Evolutionary conservation across 805 yeast species (phyloP).

Genomic region (Starmerella apis): DNA sequence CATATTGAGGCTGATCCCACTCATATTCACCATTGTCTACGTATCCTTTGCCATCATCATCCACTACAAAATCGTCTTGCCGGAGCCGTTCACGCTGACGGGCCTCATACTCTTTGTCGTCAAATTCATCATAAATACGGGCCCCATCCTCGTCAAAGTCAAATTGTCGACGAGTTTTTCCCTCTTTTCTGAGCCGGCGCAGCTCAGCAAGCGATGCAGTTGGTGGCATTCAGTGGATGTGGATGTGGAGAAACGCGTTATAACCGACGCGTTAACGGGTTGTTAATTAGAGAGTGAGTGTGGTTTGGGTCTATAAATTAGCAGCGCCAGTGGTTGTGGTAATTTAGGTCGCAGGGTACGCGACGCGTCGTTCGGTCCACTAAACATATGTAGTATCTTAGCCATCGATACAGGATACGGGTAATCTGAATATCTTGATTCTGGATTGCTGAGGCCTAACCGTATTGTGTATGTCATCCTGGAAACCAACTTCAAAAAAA

Average conservation of each 20-base stretch:
- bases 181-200: conserved; percentile 27
- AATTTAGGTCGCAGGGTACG: not conserved
- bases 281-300: not conserved
- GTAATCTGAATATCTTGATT: no score
- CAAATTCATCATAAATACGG: conserved; percentile 77
- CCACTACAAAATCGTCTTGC: conserved; percentile 88
- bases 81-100: conserved; percentile 70
- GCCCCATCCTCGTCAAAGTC: conserved; percentile 42
- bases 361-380: not conserved
- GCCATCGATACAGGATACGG: no score
- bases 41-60: conserved; percentile 88
- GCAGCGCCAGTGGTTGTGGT: not conserved
- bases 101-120: conserved; percentile 64
- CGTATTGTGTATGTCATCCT: not conserved
- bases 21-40: conserved; percentile 89
- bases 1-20: conserved; percentile 47
- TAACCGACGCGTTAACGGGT: not conserved
- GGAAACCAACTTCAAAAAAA: not conserved
- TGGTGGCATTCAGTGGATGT: not conserved
- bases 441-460: not conserved
- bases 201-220: conserved; percentile 17
- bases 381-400: no score
- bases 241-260: not conserved
- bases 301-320: not conserved
- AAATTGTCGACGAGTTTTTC: conserved; percentile 38